Conservation (phyloP, 1,284 basidiomycete species). For the Sporisorium graminicola region DNA sequence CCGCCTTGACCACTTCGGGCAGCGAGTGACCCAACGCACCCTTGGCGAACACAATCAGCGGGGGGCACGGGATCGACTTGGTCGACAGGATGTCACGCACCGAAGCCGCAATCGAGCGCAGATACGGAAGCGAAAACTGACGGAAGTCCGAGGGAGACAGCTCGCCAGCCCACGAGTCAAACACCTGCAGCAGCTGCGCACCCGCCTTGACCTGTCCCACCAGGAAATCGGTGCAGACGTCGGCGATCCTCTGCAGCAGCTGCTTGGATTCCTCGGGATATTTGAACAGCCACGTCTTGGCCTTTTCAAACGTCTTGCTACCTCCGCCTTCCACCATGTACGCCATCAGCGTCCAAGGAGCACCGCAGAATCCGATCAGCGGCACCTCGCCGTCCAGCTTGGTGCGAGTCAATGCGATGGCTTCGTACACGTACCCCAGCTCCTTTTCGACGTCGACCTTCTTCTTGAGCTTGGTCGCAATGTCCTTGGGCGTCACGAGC, state of each 20-base stretch:
- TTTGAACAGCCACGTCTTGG: constrained; percentile 68
- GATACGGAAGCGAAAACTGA: constrained; percentile 66
- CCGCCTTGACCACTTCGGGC: constrained; percentile 63
- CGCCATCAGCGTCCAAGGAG: constrained; percentile 69
- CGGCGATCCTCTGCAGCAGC: constrained; percentile 64
- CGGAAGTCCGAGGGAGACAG: constrained; percentile 68
- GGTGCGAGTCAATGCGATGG: constrained; percentile 62
- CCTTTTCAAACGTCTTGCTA: constrained; percentile 67
- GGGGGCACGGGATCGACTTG: constrained; percentile 57
- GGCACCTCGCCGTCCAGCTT: constrained; percentile 68
- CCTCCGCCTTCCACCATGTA: constrained; percentile 70
- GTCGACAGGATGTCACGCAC: constrained; percentile 64
- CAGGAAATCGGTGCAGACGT: constrained; percentile 67
- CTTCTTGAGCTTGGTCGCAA: constrained; percentile 58
- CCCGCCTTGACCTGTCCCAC: constrained; percentile 68
- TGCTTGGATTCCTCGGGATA: constrained; percentile 66
- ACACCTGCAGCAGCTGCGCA: constrained; percentile 67
- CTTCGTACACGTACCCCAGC: constrained; percentile 68
- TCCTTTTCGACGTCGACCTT: constrained; percentile 69
- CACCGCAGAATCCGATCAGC: constrained; percentile 69
- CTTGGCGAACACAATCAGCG: constrained; percentile 68
- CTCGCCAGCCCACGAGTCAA: constrained; percentile 69
- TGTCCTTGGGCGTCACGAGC: constrained; percentile 62
- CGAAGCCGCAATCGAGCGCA: constrained; percentile 61
- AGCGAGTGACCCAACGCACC: constrained; percentile 67